Conservation (phyloP, 2,329 filamentous ascomycete genomes). For the Capronia epimyces region DNA sequence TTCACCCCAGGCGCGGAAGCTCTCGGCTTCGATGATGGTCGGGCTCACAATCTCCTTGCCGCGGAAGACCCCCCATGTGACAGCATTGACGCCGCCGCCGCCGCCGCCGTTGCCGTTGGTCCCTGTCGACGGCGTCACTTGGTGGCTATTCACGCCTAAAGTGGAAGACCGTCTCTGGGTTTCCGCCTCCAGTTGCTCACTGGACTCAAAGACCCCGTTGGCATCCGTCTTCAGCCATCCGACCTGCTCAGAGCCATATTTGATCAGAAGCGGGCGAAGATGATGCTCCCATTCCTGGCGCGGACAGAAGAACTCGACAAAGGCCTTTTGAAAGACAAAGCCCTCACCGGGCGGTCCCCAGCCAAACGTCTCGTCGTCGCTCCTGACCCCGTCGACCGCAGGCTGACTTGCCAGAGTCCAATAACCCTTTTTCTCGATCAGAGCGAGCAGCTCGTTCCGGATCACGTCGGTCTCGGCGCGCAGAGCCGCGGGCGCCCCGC, state of each 20-base stretch:
- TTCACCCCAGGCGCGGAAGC: conserved; percentile 88
- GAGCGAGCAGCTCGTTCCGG: conserved; percentile 62
- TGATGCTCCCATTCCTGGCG: conserved; percentile 59
- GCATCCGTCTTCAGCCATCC: conserved; percentile 85
- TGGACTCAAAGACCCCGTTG: conserved; percentile 67
- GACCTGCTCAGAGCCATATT: conserved; percentile 59
- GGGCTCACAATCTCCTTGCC: conserved; percentile 95
- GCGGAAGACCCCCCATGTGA: conserved; percentile 94
- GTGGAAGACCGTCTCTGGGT: no score
- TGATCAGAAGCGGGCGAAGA: conserved; percentile 59
- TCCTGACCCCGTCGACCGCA: conserved; percentile 78
- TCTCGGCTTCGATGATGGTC: conserved; percentile 93
- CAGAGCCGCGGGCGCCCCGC: conserved; percentile 41
- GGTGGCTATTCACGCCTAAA: no score
- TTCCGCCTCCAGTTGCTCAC: conserved; percentile 5
- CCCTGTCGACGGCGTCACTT: no score
- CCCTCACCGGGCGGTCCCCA: conserved; percentile 84
- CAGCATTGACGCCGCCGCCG: conserved; percentile 69
- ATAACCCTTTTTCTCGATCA: conserved; percentile 77
- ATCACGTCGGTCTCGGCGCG: conserved; percentile 80
- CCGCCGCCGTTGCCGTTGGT: no score
- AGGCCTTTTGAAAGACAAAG: conserved; percentile 97
- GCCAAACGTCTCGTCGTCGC: conserved; percentile 72
- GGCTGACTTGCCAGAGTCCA: conserved; percentile 97
- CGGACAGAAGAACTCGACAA: conserved; percentile 92